Base-by-base conservation (phyloP, 2,329 filamentous ascomycete genomes). In the Diplodia scrobiculata region DNA sequence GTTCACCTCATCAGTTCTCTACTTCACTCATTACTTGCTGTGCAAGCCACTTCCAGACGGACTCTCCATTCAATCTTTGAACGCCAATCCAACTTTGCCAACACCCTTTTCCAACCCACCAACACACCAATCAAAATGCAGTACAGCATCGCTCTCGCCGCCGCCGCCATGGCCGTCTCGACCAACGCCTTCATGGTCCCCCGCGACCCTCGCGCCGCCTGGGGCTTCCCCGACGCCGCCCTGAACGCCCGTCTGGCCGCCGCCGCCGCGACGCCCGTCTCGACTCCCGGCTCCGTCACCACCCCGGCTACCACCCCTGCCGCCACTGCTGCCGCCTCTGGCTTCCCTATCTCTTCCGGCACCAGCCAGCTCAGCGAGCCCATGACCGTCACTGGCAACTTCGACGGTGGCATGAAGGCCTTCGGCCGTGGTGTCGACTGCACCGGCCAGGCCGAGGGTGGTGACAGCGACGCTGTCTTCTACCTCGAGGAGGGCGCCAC, bases 401-500 rank as follows among this genome's bases (percentile, higher is more conserved):
- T 67, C 47, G 66, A 67, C 45, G 66, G 66, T 60, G 66, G 66
- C 53, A 67, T 67, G 62, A 65, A 67, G 66, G 59, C 62, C 9
- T 67, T 65, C 62, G 66, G 62, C 47, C 66, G 66, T 41, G 66
- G 66, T 48, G 62, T 67, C 34, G 13, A 11, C 62, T 65, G 66
- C 66, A 59, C 51, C 25, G 59, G 66, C 32, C 66, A 67, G 59
- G 10, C 27, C 3, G 66, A 67, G 51, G 66, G 66, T 66, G 66
- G 66, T 19, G 62, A 67, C 59, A 58, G 41, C 53, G 59, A 67
- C 34, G 66, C 66, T 19, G 66, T 67, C 60, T 67, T 67, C 51
- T n/a, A 21, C 14, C 17, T 67, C 48, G 62, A 65, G 62, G 62
- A 67, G 62, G 66, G 66, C 29, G 81, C 77, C n/a, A 79, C 78